Evolutionary conservation across 352 stramenopile genomes (phyloP).

Genomic region (Phytophthora capsici): DNA sequence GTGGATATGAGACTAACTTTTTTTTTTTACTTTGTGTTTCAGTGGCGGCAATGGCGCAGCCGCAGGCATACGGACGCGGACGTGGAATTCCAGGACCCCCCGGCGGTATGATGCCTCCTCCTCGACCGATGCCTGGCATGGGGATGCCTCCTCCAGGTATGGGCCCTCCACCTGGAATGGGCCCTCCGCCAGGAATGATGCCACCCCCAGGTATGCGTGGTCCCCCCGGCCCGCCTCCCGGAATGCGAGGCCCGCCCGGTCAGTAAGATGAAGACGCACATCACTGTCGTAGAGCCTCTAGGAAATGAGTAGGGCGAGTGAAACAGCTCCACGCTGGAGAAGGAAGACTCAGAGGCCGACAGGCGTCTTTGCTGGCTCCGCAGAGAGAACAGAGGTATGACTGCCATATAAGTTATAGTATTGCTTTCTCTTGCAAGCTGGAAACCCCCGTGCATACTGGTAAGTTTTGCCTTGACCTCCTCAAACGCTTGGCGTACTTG

Average conservation of each 20-base stretch:
- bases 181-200: conserved; percentile 78
- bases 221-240: conserved; percentile 56
- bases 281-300: conserved; percentile 21
- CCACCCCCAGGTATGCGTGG: conserved; percentile 75
- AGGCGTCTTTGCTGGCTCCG: conserved; percentile 10
- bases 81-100: conserved; percentile 70
- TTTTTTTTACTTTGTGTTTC: conserved; percentile 11
- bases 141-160: conserved; percentile 71
- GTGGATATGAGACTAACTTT: conserved; percentile 15
- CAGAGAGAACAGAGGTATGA: conserved; percentile 42
- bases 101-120: conserved; percentile 70
- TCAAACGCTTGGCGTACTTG: conserved; percentile 1
- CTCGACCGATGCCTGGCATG: conserved; percentile 67
- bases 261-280: conserved; percentile 54
- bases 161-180: conserved; percentile 78
- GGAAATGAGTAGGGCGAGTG: conserved; percentile 9
- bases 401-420: conserved; percentile 52
- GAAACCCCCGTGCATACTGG: conserved; percentile 28
- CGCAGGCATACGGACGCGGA: conserved; percentile 81
- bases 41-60: conserved; percentile 84
- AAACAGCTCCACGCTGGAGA: conserved; percentile 9
- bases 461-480: conserved; percentile 33
- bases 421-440: conserved; percentile 35
- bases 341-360: neutral
- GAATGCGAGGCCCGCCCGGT: conserved; percentile 73